Base-by-base conservation (phyloP, 192 early-diverging fungal genomes). In the Diversispora epigaea region DNA sequence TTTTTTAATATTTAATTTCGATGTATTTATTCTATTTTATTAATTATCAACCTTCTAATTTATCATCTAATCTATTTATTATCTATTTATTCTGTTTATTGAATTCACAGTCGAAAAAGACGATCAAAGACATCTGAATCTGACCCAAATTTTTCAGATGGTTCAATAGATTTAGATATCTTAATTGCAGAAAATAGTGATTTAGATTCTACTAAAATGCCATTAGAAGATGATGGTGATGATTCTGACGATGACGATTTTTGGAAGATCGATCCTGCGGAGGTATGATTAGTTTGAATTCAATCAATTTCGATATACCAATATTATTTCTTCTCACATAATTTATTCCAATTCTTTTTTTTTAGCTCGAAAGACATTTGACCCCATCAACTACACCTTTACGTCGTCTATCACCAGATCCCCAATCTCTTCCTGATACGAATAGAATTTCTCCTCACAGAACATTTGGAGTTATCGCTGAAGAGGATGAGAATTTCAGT, bases 201-300 rank as follows among this genome's bases (percentile, higher is more conserved):
- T 75, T 64, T 75, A n/a, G 73, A 64, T 9, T 75, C 73, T 14
- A 44, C 61, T 47, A 25, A 14, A 52, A 62, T 61, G 22, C 22
- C 41, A 25, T n/a, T 54, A 17, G 19, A 47, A 11, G 49, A 56
- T 64, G 73, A 75, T 40, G 61, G 25, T 6, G 2, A 64, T 17
- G 47, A 64, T 64, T 60, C 63, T 65, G 73, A 47, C 6, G 61
- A 75, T 40, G 73, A 75, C 17, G 21, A 64, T 6, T 75, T 75
- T 39, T 75, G 73, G 73, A 75, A 62, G 41, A 49, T 75, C 64
- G 73, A 75, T 52, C 22, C 73, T n/a, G 52, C 44, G 19, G 73
- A 75, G 71, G 71, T 73, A 73, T 41, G 11, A 63, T 41, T 6
- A 63, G 7, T 63, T 17, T 19, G 61, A 14, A 63, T 22, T 63